A percentile compares a stretch with the other conserved stretches of the same genome.
These are phyloP conservation scores for Taphrina populina DNA, from an alignment of 1,139 yeast species.

Conservation along the genomic window DNA sequence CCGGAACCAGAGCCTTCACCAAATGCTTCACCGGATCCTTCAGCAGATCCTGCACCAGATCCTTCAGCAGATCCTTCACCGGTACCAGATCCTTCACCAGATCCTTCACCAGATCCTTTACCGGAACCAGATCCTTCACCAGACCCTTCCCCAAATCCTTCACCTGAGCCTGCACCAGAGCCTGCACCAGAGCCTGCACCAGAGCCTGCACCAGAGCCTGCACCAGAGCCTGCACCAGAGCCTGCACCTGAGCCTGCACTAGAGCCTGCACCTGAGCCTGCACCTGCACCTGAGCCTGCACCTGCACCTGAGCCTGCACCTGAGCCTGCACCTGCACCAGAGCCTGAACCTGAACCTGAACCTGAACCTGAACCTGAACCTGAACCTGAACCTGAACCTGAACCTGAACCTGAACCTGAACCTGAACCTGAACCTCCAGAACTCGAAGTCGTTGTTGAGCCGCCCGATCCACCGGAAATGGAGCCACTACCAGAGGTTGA, in stretches of 20 bases:
- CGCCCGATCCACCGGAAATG: neutral
- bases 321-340: neutral
- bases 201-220: neutral
- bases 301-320: constrained; percentile 1
- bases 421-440: neutral
- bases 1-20: neutral
- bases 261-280: neutral
- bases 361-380: neutral
- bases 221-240: neutral
- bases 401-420: neutral
- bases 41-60: neutral
- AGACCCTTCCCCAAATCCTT: neutral
- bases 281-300: neutral
- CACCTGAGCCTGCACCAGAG: neutral
- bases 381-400: neutral
- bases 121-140: neutral
- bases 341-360: neutral
- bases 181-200: constrained; percentile 1
- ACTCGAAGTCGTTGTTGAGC: neutral
- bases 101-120: neutral
- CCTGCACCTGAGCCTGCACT: constrained; percentile 1
- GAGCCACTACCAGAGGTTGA: neutral
- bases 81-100: neutral
- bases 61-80: constrained; percentile 1
- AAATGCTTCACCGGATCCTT: neutral